Evolutionary conservation across 1,139 yeast genomes (phyloP).

Genomic region (Scheffersomyces parashehatae): DNA sequence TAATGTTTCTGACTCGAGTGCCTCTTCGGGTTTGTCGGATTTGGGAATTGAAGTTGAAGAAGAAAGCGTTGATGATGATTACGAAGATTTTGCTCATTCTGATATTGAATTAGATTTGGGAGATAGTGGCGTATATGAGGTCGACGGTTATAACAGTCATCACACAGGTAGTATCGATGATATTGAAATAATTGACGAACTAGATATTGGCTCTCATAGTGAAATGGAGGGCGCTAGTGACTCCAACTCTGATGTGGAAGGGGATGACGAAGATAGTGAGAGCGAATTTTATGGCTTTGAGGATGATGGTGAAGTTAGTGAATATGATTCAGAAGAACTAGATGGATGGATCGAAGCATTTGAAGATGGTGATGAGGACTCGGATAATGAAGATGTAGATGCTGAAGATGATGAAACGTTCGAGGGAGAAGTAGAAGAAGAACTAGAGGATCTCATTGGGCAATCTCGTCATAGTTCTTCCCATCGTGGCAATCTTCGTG

Average conservation of each 20-base stretch:
- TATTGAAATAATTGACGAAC: constrained; percentile 7
- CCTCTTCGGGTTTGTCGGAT: constrained; percentile 26
- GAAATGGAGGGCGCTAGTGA: constrained; percentile 17
- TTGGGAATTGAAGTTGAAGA: constrained; percentile 19
- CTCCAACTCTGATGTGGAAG: constrained; percentile 23
- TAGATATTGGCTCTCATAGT: constrained; percentile 15
- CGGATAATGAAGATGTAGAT: constrained; percentile 5
- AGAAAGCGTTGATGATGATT: constrained; percentile 12
- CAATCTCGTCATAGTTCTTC: too few species aligned
- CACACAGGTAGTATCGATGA: constrained; percentile 14
- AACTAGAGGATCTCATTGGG: neutral
- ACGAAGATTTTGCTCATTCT: constrained; percentile 25
- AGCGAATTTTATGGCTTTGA: constrained; percentile 33
- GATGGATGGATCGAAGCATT: constrained; percentile 50
- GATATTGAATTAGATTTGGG: constrained; percentile 21
- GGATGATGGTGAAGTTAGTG: constrained; percentile 27
- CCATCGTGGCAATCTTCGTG: too few species aligned
- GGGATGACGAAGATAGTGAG: constrained; percentile 33
- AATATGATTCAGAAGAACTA: constrained; percentile 42
- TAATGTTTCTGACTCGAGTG: constrained; percentile 26
- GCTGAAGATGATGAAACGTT: constrained; percentile 2
- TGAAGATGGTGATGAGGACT: constrained; percentile 20
- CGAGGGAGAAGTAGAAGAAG: constrained; percentile 5
- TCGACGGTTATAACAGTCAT: constrained; percentile 13
- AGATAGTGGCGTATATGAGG: constrained; percentile 21